phyloP scores from a whole-genome alignment of 2,329 filamentous ascomycete species.

The Fusarium sp. region DNA sequence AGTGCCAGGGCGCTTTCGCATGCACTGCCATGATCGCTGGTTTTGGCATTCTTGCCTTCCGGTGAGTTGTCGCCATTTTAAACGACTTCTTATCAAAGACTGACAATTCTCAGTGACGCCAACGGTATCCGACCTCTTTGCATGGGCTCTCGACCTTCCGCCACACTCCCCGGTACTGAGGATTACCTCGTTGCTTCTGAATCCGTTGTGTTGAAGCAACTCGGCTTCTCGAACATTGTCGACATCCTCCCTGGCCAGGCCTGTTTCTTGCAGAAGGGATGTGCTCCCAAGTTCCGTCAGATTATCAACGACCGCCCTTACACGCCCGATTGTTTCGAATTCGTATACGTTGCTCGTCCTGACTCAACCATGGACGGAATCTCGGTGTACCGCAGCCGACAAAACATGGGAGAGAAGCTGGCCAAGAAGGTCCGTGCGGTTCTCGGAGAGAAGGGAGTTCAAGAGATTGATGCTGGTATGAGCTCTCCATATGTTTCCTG shows the following conservation, averaged over 20 bases:
- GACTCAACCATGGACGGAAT: slow-evolving; percentile 89
- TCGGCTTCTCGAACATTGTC: slow-evolving; percentile 79
- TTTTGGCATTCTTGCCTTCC: slow-evolving; percentile 83
- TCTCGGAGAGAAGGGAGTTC: slow-evolving; percentile 74
- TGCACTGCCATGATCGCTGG: slow-evolving; percentile 85
- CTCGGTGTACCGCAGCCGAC: slow-evolving; percentile 82
- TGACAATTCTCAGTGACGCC: slow-evolving; percentile 40
- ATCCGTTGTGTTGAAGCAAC: slow-evolving; percentile 82
- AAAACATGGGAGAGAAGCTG: slow-evolving; percentile 87
- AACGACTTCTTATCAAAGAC: slow-evolving; percentile 65
- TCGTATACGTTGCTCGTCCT: slow-evolving; percentile 84
- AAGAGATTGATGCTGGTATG: slow-evolving; percentile 76
- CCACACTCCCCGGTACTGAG: slow-evolving; percentile 67
- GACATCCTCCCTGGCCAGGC: slow-evolving; percentile 87
- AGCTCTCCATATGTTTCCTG: background rate
- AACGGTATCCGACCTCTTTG: slow-evolving; percentile 85
- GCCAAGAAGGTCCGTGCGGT: slow-evolving; percentile 76
- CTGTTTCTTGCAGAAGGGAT: slow-evolving; percentile 84
- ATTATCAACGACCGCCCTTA: slow-evolving; percentile 76
- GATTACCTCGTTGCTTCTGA: slow-evolving; percentile 96
- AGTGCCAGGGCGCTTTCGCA: slow-evolving; percentile 80
- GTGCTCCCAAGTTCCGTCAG: slow-evolving; percentile 78
- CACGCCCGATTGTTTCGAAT: slow-evolving; percentile 69
- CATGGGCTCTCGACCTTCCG: slow-evolving; percentile 77
- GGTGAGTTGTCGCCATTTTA: slow-evolving; percentile 61